These are phyloP conservation scores for Geotrichum candidum DNA, from an alignment of 1,139 yeast species.

Conservation along the genomic window DNA sequence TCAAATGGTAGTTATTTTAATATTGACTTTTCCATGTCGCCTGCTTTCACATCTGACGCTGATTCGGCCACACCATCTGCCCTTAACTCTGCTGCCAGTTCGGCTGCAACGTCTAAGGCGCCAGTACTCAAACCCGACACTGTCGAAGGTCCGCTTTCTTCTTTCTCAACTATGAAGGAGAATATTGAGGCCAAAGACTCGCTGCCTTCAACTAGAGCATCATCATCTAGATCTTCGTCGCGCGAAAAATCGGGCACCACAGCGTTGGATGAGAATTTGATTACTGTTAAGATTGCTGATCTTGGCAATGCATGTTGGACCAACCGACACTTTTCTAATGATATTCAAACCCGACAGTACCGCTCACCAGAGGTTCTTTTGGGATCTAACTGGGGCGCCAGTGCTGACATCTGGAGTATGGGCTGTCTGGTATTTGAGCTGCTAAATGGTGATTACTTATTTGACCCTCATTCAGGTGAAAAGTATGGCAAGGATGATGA, in stretches of 20 bases:
- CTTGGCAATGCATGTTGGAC: conserved; percentile 82
- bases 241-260: conserved; percentile 17
- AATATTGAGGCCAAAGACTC: conserved; percentile 8
- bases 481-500: conserved; percentile 71
- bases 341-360: conserved; percentile 82
- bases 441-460: conserved; percentile 76
- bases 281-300: conserved; percentile 69
- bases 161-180: conserved; percentile 6
- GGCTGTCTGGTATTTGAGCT: conserved; percentile 79
- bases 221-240: conserved; percentile 9
- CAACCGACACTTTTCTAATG: conserved; percentile 68
- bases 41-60: conserved; percentile 16
- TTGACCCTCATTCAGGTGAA: conserved; percentile 69
- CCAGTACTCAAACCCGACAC: conserved; percentile 9
- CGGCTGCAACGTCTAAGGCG: conserved; percentile 7
- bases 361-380: conserved; percentile 72
- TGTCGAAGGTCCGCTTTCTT: conserved; percentile 5
- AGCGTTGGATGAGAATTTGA: conserved; percentile 34
- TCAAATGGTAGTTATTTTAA: conserved; percentile 23
- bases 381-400: conserved; percentile 75
- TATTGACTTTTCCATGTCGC: conserved; percentile 25
- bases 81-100: conserved; percentile 15
- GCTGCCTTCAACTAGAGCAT: conserved; percentile 1
- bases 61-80: conserved; percentile 17
- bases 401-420: conserved; percentile 77